Conservation (phyloP, 2,329 filamentous ascomycete species). For the Arthrinium puccinioides region DNA sequence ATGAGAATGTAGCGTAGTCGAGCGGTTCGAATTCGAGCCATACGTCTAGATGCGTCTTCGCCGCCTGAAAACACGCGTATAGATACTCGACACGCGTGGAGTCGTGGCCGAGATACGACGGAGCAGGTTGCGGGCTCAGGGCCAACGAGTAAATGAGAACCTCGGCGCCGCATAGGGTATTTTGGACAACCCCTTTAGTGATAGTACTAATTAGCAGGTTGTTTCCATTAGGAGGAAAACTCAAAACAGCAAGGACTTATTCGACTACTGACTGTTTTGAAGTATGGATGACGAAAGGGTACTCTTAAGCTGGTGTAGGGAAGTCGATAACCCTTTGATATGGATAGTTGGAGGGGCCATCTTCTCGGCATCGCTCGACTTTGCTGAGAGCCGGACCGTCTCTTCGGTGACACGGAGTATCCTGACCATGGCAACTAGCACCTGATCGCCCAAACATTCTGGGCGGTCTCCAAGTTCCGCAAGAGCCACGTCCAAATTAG, state of each 20-base stretch:
- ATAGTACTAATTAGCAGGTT: too few species aligned
- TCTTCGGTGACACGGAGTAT: conserved; percentile 16
- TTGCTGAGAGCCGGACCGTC: conserved; percentile 13
- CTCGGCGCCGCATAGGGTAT: conserved; percentile 27
- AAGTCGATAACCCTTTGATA: conserved; percentile 19
- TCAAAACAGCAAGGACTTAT: not conserved
- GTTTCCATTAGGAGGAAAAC: not conserved
- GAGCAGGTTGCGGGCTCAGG: conserved; percentile 10
- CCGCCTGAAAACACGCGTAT: conserved; percentile 14
- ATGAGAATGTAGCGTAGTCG: conserved; percentile 14
- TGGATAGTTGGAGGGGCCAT: conserved; percentile 15
- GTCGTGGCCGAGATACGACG: conserved; percentile 7
- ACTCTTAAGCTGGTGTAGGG: conserved; percentile 16
- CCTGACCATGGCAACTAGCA: conserved; percentile 30
- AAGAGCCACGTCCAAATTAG: too few species aligned
- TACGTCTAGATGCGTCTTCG: conserved; percentile 15
- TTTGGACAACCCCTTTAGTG: conserved; percentile 27
- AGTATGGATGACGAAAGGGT: conserved; percentile 15
- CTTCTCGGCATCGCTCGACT: conserved; percentile 10
- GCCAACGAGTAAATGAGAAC: conserved; percentile 29
- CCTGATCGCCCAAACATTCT: conserved; percentile 41
- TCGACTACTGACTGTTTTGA: conserved; percentile 19
- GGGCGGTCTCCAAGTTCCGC: too few species aligned
- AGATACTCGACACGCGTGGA: conserved; percentile 13
- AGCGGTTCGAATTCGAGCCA: conserved; percentile 12